Evolutionary conservation across 2,329 filamentous ascomycete species (phyloP).

Genomic region (Bipolaris zeicola): DNA sequence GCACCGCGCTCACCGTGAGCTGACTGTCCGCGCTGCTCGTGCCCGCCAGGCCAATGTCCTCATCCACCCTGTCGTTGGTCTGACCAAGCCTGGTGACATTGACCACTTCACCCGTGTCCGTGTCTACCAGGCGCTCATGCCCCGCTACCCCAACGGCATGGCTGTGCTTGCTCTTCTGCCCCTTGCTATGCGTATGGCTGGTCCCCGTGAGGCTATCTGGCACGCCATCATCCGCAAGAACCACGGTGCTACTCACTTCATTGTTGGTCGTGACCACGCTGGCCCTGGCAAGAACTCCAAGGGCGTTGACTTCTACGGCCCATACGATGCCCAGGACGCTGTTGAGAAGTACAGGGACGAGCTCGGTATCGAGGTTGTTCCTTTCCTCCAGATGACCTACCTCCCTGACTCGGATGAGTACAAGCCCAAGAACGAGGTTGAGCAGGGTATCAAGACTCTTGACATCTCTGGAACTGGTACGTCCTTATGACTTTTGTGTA

Average conservation of each 20-base stretch:
- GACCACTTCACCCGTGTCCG: constrained; percentile 99
- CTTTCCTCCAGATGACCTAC: constrained; percentile 99
- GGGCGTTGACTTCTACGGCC: constrained; percentile 95
- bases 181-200: constrained; percentile 98
- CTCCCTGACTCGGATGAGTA: constrained; percentile 97
- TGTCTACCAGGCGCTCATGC: constrained; percentile 95
- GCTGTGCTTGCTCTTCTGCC: constrained; percentile 93
- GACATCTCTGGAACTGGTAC: constrained; percentile 59
- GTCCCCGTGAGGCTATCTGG: constrained; percentile 97
- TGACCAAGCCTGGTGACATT: constrained; percentile 99
- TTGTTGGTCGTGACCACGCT: constrained; percentile 97
- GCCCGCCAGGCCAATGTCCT: constrained; percentile 97
- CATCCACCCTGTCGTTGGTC: constrained; percentile 96
- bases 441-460: constrained; percentile 76
- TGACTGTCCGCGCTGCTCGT: constrained; percentile 95
- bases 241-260: constrained; percentile 98
- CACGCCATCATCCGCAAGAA: constrained; percentile 99
- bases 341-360: constrained; percentile 96
- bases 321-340: constrained; percentile 94
- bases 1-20: constrained; percentile 97
- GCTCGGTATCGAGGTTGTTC: constrained; percentile 97
- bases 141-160: constrained; percentile 99
- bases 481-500: constrained; percentile 2
- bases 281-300: constrained; percentile 98
- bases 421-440: constrained; percentile 87